These are phyloP conservation scores for Alloteropsis angusta DNA, from an alignment of 202 grass and related monocot genomes.

Conservation along the genomic window DNA sequence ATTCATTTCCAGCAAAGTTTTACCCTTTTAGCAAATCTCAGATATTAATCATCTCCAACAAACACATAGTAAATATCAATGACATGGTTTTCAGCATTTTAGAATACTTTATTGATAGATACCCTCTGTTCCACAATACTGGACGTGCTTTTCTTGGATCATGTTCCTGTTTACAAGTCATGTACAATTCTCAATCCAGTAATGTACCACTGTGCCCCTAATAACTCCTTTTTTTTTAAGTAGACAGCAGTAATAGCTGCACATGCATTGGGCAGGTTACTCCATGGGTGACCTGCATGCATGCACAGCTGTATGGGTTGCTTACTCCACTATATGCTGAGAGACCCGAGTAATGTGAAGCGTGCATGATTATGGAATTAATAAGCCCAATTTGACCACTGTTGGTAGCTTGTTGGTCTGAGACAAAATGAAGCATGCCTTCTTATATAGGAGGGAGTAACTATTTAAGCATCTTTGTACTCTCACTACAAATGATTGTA, in stretches of 20 bases:
- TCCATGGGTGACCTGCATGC: neutral
- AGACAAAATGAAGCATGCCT: neutral
- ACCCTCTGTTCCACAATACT: neutral
- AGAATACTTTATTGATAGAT: neutral
- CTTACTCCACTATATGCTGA: neutral
- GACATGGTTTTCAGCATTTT: neutral
- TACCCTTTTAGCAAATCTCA: neutral
- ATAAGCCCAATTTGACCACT: neutral
- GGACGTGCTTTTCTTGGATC: neutral
- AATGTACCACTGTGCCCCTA: neutral
- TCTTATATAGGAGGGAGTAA: neutral
- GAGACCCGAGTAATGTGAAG: neutral
- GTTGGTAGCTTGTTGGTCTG: neutral
- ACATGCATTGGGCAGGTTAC: neutral
- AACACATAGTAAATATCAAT: neutral
- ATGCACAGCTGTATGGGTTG: neutral
- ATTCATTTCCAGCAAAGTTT: neutral
- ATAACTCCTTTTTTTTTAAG: neutral
- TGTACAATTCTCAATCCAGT: neutral
- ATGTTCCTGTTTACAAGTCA: neutral
- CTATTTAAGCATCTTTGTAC: neutral
- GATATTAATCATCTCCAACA: neutral
- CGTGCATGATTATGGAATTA: neutral
- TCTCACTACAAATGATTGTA: neutral
- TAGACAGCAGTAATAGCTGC: neutral